Percentiles rank a stretch among this genome's conserved stretches.
These are phyloP conservation scores for Coemansia sp. DNA, from an alignment of 192 early-diverging fungal genomes.

Conservation along the genomic window DNA sequence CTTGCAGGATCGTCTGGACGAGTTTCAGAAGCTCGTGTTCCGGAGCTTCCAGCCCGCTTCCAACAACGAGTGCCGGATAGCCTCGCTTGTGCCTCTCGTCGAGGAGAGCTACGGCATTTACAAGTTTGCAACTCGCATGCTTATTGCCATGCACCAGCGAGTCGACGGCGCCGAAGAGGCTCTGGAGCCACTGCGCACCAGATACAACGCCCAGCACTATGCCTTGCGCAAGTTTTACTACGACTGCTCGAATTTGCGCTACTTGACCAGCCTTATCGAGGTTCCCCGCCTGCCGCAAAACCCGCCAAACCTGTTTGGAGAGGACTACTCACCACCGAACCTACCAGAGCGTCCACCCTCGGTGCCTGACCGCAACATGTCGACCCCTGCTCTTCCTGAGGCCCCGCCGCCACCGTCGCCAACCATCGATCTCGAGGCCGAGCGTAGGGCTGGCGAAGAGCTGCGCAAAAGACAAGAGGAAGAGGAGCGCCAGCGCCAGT, in stretches of 20 bases:
- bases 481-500: conserved; percentile 57
- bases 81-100: conserved; percentile 93
- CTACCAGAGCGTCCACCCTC: conserved; percentile 54
- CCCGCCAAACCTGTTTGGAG: conserved; percentile 76
- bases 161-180: conserved; percentile 74
- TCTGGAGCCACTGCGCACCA: conserved; percentile 78
- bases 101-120: conserved; percentile 96
- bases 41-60: conserved; percentile 72
- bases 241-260: conserved; percentile 83
- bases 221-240: conserved; percentile 86
- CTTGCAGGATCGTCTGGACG: conserved; percentile 88
- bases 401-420: conserved; percentile 52
- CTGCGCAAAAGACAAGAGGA: conserved; percentile 66
- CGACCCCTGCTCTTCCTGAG: conserved; percentile 48
- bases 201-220: conserved; percentile 86
- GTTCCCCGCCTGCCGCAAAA: conserved; percentile 82
- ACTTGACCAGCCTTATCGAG: conserved; percentile 88
- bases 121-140: conserved; percentile 92
- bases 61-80: conserved; percentile 94
- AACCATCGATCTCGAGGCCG: conserved; percentile 63
- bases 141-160: conserved; percentile 85
- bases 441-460: conserved; percentile 59
- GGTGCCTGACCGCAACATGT: conserved; percentile 18
- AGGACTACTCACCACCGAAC: conserved; percentile 64
- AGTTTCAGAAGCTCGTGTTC: conserved; percentile 89